phyloP scores from a whole-genome alignment of 2,329 filamentous ascomycete genomes.

The Colletotrichum sublineola region DNA sequence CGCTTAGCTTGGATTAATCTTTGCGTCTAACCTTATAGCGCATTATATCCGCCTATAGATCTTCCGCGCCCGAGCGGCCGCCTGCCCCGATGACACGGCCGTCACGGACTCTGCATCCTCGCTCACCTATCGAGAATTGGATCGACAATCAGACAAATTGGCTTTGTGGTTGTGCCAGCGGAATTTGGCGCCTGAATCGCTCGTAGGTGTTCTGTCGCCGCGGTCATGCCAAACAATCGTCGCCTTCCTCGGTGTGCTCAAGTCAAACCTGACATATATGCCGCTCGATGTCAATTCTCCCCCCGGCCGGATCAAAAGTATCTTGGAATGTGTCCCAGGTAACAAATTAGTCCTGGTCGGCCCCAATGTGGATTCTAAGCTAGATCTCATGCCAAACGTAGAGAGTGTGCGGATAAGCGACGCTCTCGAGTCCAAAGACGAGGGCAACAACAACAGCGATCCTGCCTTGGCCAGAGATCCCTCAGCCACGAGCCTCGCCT shows the following conservation, averaged over 20 bases:
- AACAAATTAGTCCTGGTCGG: slow-evolving; percentile 35
- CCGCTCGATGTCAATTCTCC: slow-evolving; percentile 43
- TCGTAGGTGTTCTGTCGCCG: slow-evolving; percentile 43
- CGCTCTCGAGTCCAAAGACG: neutral
- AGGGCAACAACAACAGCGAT: too few relatives aligned
- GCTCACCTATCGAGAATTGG: slow-evolving; percentile 46
- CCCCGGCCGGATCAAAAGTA: slow-evolving; percentile 29
- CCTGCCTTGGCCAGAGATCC: neutral
- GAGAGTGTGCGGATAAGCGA: neutral
- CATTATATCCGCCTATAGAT: slow-evolving; percentile 9
- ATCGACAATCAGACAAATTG: slow-evolving; percentile 43
- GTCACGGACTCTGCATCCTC: slow-evolving; percentile 40
- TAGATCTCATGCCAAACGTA: neutral
- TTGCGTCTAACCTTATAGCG: too few relatives aligned
- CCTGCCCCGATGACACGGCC: slow-evolving; percentile 31
- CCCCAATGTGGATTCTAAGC: neutral
- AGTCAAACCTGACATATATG: slow-evolving; percentile 43
- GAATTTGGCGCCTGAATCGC: slow-evolving; percentile 20
- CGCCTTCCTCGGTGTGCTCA: slow-evolving; percentile 41
- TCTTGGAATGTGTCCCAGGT: slow-evolving; percentile 21
- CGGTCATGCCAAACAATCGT: slow-evolving; percentile 45
- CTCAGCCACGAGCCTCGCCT: slow-evolving; percentile 43
- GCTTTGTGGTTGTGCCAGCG: slow-evolving; percentile 41
- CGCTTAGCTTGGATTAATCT: too few relatives aligned
- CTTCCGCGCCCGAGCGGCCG: slow-evolving; percentile 42